Evolutionary conservation across 805 yeast genomes (phyloP).

Genomic region (Wickerhamiella brachini): DNA sequence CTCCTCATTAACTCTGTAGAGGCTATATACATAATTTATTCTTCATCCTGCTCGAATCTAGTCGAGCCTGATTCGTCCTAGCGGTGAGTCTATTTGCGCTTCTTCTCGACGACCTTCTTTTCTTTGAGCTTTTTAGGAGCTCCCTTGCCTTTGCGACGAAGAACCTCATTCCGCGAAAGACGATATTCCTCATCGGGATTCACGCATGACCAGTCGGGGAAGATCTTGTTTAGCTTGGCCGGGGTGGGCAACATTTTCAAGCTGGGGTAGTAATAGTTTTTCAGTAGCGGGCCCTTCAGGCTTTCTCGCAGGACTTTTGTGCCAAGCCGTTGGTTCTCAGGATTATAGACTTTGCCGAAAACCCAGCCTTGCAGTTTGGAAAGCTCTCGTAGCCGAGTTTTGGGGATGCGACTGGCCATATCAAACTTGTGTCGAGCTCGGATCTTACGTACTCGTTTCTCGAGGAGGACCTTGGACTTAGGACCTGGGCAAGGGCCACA

Average conservation of each 20-base stretch:
- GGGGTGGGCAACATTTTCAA: constrained; percentile 16
- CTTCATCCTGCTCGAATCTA: constrained; percentile 1
- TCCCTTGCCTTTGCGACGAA: constrained; percentile 21
- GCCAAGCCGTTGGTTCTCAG: constrained; percentile 22
- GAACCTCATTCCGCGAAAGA: constrained; percentile 15
- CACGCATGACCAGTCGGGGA: constrained; percentile 14
- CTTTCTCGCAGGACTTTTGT: constrained; percentile 23
- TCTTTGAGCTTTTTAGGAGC: constrained; percentile 22
- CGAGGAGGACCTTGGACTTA: too few relatives aligned
- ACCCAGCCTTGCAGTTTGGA: constrained; percentile 21
- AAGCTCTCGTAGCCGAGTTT: constrained; percentile 18
- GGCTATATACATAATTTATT: neutral
- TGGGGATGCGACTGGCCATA: constrained; percentile 4
- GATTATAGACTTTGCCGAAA: constrained; percentile 23
- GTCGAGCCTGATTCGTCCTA: too few relatives aligned
- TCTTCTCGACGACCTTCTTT: constrained; percentile 18
- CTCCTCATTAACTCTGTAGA: neutral
- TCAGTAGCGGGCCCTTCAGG: constrained; percentile 22
- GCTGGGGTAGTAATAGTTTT: constrained; percentile 23
- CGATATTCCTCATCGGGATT: constrained; percentile 18
- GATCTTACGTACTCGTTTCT: neutral
- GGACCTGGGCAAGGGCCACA: too few relatives aligned
- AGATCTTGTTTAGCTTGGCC: constrained; percentile 12
- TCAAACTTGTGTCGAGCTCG: too few relatives aligned
- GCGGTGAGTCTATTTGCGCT: constrained; percentile 10